Percentiles rank a stretch among this genome's conserved stretches.
These are phyloP conservation scores for Lactarius trivialis DNA, from an alignment of 768 basidiomycete species.

Conservation along the genomic window DNA sequence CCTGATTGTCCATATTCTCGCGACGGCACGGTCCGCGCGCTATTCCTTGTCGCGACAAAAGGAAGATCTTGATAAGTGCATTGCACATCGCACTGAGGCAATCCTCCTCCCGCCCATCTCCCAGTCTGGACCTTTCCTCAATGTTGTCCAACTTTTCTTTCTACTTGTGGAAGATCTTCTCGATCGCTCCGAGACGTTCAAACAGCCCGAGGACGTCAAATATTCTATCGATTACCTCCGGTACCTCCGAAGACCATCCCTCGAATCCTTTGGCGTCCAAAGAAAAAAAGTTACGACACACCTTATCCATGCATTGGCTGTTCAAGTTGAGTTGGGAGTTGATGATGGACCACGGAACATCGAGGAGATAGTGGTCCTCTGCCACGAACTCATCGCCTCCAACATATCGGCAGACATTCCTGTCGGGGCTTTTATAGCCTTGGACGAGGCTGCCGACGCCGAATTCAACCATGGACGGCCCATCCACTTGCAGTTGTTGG, in stretches of 20 bases:
- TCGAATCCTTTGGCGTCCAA: background rate
- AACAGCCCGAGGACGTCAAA: background rate
- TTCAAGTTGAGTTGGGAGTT: background rate
- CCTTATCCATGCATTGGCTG: background rate
- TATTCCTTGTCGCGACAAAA: background rate
- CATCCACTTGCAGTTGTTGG: background rate
- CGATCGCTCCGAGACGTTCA: background rate
- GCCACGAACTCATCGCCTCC: background rate
- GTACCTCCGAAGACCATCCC: background rate
- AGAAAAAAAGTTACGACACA: background rate
- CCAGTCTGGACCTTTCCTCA: background rate
- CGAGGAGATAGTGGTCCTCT: background rate
- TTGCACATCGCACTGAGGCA: background rate
- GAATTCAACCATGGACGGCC: background rate
- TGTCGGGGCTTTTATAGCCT: background rate
- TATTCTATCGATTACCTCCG: background rate
- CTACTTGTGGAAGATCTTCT: too few species aligned
- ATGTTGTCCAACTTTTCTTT: background rate
- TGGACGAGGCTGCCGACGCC: background rate
- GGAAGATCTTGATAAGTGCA: background rate
- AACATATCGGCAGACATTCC: background rate
- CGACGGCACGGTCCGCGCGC: background rate
- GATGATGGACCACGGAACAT: background rate
- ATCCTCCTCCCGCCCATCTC: background rate
- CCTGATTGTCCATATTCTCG: background rate